These are phyloP conservation scores for Cubamyces sp. DNA, from an alignment of 768 basidiomycete genomes.

Conservation along the genomic window DNA sequence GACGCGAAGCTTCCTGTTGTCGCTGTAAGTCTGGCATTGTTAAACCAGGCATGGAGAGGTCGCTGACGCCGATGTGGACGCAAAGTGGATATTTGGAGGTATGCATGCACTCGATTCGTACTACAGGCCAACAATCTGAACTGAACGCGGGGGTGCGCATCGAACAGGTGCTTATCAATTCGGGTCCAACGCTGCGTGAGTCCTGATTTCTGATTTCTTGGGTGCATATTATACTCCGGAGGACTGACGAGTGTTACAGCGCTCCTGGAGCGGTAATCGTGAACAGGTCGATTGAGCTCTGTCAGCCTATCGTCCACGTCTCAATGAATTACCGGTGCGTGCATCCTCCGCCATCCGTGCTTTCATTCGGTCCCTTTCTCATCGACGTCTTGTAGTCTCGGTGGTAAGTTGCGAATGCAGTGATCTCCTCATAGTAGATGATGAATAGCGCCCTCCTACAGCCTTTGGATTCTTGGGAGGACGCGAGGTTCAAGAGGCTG, in stretches of 20 bases:
- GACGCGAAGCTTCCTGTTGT: slow-evolving; percentile 15
- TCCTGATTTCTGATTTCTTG: too few species aligned
- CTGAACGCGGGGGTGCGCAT: too few species aligned
- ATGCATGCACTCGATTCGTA: not conserved
- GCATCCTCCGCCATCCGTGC: too few species aligned
- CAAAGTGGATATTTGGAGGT: slow-evolving; percentile 21
- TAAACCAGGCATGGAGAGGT: too few species aligned
- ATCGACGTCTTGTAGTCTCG: slow-evolving; percentile 39
- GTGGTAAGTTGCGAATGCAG: not conserved
- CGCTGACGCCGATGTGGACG: not conserved
- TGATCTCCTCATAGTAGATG: not conserved
- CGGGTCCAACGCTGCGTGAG: slow-evolving; percentile 14
- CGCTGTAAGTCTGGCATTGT: slow-evolving; percentile 3
- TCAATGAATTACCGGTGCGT: slow-evolving; percentile 52
- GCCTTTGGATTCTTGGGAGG: slow-evolving; percentile 32
- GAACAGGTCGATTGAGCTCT: slow-evolving; percentile 45
- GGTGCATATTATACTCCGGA: too few species aligned
- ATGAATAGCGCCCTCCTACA: not conserved
- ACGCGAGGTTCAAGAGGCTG: slow-evolving; percentile 26
- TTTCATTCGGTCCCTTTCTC: too few species aligned
- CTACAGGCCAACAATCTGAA: too few species aligned
- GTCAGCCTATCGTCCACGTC: slow-evolving; percentile 53
- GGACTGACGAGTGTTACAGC: slow-evolving; percentile 34
- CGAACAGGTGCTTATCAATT: slow-evolving; percentile 10
- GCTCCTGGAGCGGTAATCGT: slow-evolving; percentile 49